phyloP scores from a whole-genome alignment of 192 early-diverging fungal species.

The Entomortierella beljakovae region DNA sequence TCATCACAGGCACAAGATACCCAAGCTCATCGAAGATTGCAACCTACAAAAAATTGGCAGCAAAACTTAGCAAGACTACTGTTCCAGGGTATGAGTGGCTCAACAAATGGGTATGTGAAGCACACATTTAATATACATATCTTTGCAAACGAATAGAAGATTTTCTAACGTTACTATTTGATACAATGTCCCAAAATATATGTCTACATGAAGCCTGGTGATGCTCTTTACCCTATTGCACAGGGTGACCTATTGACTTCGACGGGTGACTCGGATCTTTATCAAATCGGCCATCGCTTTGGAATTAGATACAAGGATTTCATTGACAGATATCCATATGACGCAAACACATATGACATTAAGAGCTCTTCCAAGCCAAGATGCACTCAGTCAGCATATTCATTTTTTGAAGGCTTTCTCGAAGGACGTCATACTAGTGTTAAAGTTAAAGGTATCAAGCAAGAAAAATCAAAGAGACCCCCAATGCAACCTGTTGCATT shows the following conservation, averaged over 20 bases:
- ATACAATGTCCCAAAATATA: too few species aligned
- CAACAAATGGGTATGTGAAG: slow-evolving; percentile 16
- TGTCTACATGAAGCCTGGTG: too few species aligned
- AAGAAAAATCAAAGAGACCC: background rate
- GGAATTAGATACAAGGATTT: slow-evolving; percentile 18
- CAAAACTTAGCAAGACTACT: background rate
- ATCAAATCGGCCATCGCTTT: slow-evolving; percentile 24
- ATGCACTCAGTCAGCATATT: slow-evolving; percentile 35
- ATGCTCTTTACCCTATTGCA: slow-evolving; percentile 4
- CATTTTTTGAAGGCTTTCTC: slow-evolving; percentile 21
- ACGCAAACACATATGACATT: slow-evolving; percentile 28
- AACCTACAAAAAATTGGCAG: slow-evolving; percentile 2
- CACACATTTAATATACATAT: too few species aligned
- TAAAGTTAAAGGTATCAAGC: too few species aligned
- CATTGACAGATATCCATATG: slow-evolving; percentile 36
- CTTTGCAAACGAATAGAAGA: too few species aligned
- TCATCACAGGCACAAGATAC: slow-evolving; percentile 23
- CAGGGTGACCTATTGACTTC: slow-evolving; percentile 8
- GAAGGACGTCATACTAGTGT: slow-evolving; percentile 11
- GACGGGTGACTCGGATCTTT: slow-evolving; percentile 28
- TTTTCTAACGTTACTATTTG: background rate
- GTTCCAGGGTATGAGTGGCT: slow-evolving; percentile 25
- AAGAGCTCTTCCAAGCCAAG: slow-evolving; percentile 25
- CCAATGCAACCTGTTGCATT: slow-evolving; percentile 35
- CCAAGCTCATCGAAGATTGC: slow-evolving; percentile 5